Percentiles rank a stretch among this genome's conserved stretches.
These are phyloP conservation scores for Plasmodium gonderi DNA, from an alignment of 169 alveolate species.

Conservation along the genomic window DNA sequence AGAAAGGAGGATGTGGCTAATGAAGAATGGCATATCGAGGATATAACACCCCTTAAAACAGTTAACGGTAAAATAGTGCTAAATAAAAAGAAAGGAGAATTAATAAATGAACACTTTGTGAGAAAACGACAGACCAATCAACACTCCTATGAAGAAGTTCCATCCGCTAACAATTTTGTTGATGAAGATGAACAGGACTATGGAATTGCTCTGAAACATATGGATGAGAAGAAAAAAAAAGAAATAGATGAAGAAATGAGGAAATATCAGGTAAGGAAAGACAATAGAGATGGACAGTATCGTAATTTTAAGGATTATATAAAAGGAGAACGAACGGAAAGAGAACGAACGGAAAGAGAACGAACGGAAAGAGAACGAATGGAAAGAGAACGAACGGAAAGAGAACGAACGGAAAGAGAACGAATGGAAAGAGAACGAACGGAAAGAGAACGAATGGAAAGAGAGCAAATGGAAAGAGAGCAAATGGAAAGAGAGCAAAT, in stretches of 20 bases:
- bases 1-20: not conserved
- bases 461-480: not conserved
- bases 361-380: not conserved
- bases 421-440: not conserved
- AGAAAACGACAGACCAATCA: not conserved
- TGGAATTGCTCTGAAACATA: not conserved
- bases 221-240: not conserved
- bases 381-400: too few species aligned
- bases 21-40: not conserved
- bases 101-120: not conserved
- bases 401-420: not conserved
- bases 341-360: not conserved
- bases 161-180: not conserved
- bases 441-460: too few species aligned
- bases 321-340: not conserved
- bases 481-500: not conserved
- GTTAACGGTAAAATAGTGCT: not conserved
- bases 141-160: not conserved
- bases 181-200: not conserved
- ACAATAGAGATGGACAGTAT: not conserved
- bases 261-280: not conserved
- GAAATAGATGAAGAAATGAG: not conserved
- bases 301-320: constrained; percentile 1
- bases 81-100: not conserved
- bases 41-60: not conserved